phyloP scores from a whole-genome alignment of 169 alveolate genomes.

The Cryptosporidium ubiquitum region DNA sequence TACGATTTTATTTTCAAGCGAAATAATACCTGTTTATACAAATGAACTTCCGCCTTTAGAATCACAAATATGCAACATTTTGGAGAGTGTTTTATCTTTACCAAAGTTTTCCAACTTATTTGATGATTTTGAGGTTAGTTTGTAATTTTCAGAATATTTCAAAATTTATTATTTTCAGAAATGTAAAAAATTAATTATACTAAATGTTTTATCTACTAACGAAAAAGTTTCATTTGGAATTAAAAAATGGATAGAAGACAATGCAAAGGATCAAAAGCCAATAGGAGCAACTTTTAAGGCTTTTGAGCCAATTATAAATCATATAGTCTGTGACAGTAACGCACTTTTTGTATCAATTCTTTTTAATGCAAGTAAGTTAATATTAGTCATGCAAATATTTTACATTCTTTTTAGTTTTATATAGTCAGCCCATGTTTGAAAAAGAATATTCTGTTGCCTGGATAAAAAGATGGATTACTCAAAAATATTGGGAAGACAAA shows the following conservation, averaged over 20 bases:
- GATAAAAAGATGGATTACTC: slow-evolving; percentile 55
- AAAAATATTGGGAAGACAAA: slow-evolving; percentile 59
- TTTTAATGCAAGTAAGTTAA: slow-evolving; percentile 58
- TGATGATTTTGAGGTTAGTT: slow-evolving; percentile 32
- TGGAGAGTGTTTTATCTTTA: background rate
- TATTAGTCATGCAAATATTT: background rate
- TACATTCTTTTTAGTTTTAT: slow-evolving; percentile 6
- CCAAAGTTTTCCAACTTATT: slow-evolving; percentile 29
- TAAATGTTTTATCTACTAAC: slow-evolving; percentile 14
- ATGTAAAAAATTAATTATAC: slow-evolving; percentile 4
- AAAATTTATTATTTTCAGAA: slow-evolving; percentile 16
- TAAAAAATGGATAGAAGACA: background rate
- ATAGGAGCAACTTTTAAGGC: background rate
- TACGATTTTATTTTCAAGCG: background rate
- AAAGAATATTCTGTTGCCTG: slow-evolving; percentile 18
- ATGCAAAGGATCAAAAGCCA: background rate
- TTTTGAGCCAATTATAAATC: background rate
- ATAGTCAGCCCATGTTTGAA: slow-evolving; percentile 35
- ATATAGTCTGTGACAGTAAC: background rate
- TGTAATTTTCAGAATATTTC: background rate
- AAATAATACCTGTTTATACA: slow-evolving; percentile 2
- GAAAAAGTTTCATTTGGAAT: slow-evolving; percentile 26
- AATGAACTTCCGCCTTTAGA: slow-evolving; percentile 39
- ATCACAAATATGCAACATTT: background rate
- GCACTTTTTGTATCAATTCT: background rate